These are phyloP conservation scores for Schizopora paradoxa DNA, from an alignment of 1,284 basidiomycete species.

Conservation along the genomic window DNA sequence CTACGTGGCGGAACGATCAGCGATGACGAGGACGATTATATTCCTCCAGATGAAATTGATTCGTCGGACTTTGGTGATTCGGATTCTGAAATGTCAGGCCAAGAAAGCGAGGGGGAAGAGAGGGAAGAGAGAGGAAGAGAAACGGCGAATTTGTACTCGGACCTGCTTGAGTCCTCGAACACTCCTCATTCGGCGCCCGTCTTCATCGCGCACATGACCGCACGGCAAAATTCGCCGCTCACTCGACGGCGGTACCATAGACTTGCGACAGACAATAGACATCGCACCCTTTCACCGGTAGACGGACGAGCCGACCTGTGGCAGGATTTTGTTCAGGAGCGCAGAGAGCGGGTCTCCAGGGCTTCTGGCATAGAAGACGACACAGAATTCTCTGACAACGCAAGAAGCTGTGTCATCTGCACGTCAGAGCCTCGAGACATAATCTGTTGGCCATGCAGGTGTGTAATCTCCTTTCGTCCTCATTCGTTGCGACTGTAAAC, in stretches of 20 bases:
- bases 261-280: constrained; percentile 25
- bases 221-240: constrained; percentile 36
- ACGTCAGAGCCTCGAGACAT: constrained; percentile 64
- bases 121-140: constrained; percentile 27
- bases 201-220: constrained; percentile 45
- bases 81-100: constrained; percentile 22
- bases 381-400: constrained; percentile 28
- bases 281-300: constrained; percentile 11
- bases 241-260: constrained; percentile 41
- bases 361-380: constrained; percentile 21
- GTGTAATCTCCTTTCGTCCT: constrained; percentile 26
- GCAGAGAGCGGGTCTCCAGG: constrained; percentile 13
- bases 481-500: constrained; percentile 2
- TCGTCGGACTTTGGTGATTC: constrained; percentile 18
- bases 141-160: constrained; percentile 38
- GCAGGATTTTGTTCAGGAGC: constrained; percentile 24
- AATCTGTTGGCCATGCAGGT: constrained; percentile 79
- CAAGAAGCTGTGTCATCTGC: constrained; percentile 63
- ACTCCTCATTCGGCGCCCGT: constrained; percentile 30
- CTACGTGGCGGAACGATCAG: constrained; percentile 57
- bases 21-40: constrained; percentile 55
- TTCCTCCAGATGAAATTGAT: constrained; percentile 21
- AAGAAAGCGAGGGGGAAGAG: constrained; percentile 22
- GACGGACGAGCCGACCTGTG: constrained; percentile 22
- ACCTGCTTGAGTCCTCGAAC: constrained; percentile 32